phyloP scores from a whole-genome alignment of 208 protist genomes.

The Phytomonas sp. region DNA sequence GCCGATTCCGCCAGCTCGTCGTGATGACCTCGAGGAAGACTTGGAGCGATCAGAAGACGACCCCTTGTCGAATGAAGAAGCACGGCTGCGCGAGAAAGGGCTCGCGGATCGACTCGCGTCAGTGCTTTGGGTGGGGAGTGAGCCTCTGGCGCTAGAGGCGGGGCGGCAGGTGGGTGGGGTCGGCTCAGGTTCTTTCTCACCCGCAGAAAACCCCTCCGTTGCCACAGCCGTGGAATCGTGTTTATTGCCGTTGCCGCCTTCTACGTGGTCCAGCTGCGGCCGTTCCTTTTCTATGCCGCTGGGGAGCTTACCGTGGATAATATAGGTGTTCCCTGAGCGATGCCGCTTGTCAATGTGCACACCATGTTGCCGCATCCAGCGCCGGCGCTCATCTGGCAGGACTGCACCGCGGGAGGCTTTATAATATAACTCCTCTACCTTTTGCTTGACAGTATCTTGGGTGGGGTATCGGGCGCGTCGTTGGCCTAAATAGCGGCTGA shows the following conservation, averaged over 20 bases:
- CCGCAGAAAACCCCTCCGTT: background rate
- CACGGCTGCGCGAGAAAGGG: background rate
- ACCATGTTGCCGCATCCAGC: constrained; percentile 79
- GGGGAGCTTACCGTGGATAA: constrained; percentile 19
- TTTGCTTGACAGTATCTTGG: constrained; percentile 51
- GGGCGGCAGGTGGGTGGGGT: background rate
- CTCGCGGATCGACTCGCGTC: background rate
- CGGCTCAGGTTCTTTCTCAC: background rate
- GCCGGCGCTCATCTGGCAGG: constrained; percentile 65
- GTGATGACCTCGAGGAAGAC: background rate
- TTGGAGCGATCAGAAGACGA: background rate
- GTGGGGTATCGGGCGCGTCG: constrained; percentile 75
- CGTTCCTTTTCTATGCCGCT: background rate
- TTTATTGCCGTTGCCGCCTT: background rate
- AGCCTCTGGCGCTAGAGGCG: no score
- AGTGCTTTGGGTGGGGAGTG: background rate
- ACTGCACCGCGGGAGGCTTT: constrained; percentile 65
- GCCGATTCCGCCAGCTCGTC: background rate
- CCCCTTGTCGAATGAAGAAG: background rate
- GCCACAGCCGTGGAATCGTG: background rate
- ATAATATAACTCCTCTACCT: constrained; percentile 86
- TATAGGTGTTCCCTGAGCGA: constrained; percentile 47
- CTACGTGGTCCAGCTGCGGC: background rate
- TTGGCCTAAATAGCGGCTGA: constrained; percentile 50
- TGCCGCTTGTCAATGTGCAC: constrained; percentile 59